Base-by-base conservation (phyloP, 257 asterid species). In the Solanum etuberosum region DNA sequence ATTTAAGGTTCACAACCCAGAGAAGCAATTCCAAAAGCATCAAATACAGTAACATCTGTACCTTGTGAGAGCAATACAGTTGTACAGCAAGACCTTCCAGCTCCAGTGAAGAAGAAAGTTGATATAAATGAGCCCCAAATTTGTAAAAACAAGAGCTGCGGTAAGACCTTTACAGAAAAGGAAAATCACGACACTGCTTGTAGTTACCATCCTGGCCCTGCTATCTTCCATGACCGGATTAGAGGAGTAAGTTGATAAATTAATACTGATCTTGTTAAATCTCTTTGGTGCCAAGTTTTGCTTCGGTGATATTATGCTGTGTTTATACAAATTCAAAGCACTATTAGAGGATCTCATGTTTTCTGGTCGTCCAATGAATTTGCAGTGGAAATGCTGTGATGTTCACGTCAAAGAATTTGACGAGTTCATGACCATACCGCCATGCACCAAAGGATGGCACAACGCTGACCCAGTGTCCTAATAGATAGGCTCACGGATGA, bases 311-410 rank as follows among this genome's bases (percentile, higher is more conserved):
- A 80, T 29, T 77, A 13, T 9, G 14, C 65, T 31, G 83, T 31
- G 87, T 85, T 71, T 72, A 40, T 72, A 48, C 25, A 16, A 78
- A 2, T 48, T 57, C 25, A 57, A 57, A 57, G 65, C 65, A 7
- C 65, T 57, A 20, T 57, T 6, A 10, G 20, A 42, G 23, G 27
- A 84, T 9, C 61, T 76, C 51, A 67, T 13, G 27, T 5, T 54
- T 31, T 48, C 32, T 48, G 89, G 14, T 34, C 59, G 18, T 42
- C 32, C 25, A 18, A 42, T 32, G 54, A 46, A 40, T 37, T 89
- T 90, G 91, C 94, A 96, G 98, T 96, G 99, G 99, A 94, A 95
- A 89, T 96, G 99, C 90, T 96, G 99, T 48, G 98, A 96, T 86
- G 76, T 95, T 89, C 96, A 94, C 80, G 99, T 92, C 7, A 94